Percentiles rank a stretch among this genome's conserved stretches.
phyloP scores from a whole-genome alignment of 2,329 filamentous ascomycete species.

The Aspergillus latus region DNA sequence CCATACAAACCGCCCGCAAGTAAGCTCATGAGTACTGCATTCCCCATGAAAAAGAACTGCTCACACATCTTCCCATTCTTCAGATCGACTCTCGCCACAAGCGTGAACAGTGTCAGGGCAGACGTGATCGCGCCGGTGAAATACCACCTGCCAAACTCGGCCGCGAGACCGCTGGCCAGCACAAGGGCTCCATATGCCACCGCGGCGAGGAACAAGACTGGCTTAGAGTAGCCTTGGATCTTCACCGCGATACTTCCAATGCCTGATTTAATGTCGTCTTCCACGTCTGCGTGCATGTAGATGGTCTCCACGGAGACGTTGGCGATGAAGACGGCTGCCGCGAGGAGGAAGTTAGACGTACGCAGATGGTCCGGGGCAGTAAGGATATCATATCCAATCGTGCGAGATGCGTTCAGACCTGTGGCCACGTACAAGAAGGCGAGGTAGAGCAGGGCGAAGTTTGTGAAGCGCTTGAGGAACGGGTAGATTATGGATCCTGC shows the following conservation, averaged over 20 bases:
- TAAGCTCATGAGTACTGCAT: neutral
- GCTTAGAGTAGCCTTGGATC: conserved; percentile 6
- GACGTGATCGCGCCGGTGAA: neutral
- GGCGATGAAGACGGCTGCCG: neutral
- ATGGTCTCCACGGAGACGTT: conserved; percentile 6
- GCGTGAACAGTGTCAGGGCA: neutral
- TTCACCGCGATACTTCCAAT: neutral
- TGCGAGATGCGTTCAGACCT: neutral
- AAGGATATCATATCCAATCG: conserved; percentile 2
- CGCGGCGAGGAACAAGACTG: neutral
- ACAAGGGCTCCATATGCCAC: neutral
- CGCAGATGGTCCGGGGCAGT: neutral
- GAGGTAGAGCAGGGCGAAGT: conserved; percentile 6
- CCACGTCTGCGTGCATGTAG: conserved; percentile 12
- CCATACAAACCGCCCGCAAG: neutral
- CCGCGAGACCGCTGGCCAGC: neutral
- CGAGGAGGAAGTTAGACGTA: neutral
- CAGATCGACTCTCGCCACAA: conserved; percentile 2
- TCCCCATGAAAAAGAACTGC: neutral
- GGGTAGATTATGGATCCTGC: conserved; percentile 3
- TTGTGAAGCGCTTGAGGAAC: conserved; percentile 10
- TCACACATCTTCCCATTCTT: conserved; percentile 6
- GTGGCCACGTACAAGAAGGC: conserved; percentile 2
- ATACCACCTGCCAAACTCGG: neutral
- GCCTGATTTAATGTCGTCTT: conserved; percentile 6